These are phyloP conservation scores for Wickerhamomyces canadensis DNA, from an alignment of 805 yeast species.

Conservation along the genomic window DNA sequence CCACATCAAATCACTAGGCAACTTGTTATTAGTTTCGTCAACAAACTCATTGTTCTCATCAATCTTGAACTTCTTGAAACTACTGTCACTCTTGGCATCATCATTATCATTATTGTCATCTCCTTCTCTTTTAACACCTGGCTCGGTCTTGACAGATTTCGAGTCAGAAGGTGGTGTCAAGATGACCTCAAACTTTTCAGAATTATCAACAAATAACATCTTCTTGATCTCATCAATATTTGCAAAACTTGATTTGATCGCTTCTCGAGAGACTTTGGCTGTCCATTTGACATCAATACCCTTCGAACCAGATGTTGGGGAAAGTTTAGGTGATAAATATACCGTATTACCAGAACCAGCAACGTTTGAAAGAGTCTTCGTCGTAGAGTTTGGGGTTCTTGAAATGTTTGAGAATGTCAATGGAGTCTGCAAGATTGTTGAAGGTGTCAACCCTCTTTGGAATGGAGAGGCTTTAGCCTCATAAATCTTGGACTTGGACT, in stretches of 20 bases:
- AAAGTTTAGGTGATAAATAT: conserved; percentile 22
- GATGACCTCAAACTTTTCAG: conserved; percentile 1
- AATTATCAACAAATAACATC: conserved; percentile 11
- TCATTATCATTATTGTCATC: neutral
- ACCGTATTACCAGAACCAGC: conserved; percentile 4
- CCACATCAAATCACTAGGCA: conserved; percentile 19
- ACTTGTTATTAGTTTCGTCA: conserved; percentile 12
- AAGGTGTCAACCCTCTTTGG: conserved; percentile 23
- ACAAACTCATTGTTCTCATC: conserved; percentile 14
- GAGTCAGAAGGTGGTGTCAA: conserved; percentile 20
- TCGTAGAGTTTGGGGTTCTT: conserved; percentile 21
- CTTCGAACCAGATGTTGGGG: conserved; percentile 13
- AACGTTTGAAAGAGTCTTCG: conserved; percentile 6
- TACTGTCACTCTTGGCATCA: neutral
- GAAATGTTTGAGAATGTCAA: conserved; percentile 21
- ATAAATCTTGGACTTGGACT: conserved; percentile 11
- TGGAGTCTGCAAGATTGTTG: conserved; percentile 25
- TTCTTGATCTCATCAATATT: conserved; percentile 17
- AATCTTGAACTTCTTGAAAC: conserved; percentile 15
- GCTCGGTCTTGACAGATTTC: neutral
- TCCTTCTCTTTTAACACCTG: neutral
- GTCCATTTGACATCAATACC: conserved; percentile 16
- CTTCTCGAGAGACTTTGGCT: conserved; percentile 18
- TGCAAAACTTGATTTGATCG: conserved; percentile 17
- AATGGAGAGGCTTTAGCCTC: conserved; percentile 16